A percentile compares a stretch with the other conserved stretches of the same genome.
These are phyloP conservation scores for Rhipidocladum racemiflorum DNA, from an alignment of 176 grass and related monocot genomes.

Conservation along the genomic window DNA sequence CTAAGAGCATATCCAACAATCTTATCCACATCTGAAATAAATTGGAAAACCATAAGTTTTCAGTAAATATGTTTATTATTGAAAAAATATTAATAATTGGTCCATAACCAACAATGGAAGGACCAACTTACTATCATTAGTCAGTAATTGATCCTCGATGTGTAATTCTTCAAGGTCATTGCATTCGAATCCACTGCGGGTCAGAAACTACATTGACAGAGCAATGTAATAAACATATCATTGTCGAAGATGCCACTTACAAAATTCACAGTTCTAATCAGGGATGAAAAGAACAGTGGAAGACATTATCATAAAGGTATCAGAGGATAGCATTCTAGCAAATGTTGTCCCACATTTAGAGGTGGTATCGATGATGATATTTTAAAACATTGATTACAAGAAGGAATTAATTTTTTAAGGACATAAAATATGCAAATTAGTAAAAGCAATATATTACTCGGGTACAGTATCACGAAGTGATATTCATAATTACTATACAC, in stretches of 20 bases:
- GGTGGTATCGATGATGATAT: neutral
- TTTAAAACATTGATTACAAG: conserved; percentile 1
- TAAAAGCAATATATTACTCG: neutral
- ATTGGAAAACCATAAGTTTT: neutral
- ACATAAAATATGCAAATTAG: neutral
- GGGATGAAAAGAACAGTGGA: neutral
- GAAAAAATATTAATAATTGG: neutral
- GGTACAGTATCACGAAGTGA: conserved; percentile 1
- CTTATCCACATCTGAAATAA: conserved; percentile 78
- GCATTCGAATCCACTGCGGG: conserved; percentile 72
- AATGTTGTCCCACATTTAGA: neutral
- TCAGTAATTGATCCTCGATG: conserved; percentile 85
- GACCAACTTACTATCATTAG: conserved; percentile 77
- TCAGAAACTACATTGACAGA: conserved; percentile 59
- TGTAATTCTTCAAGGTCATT: conserved; percentile 84
- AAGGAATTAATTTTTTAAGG: neutral
- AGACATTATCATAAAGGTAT: neutral
- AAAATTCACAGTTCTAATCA: conserved; percentile 7
- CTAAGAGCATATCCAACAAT: conserved; percentile 91
- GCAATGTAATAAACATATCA: neutral
- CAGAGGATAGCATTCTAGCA: conserved; percentile 7
- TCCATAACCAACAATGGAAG: conserved; percentile 10
- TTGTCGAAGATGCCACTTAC: neutral
- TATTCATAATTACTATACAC: neutral
- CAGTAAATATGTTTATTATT: neutral